These are phyloP conservation scores for Paecilomyces formosus DNA, from an alignment of 2,329 filamentous ascomycete species.

Conservation along the genomic window DNA sequence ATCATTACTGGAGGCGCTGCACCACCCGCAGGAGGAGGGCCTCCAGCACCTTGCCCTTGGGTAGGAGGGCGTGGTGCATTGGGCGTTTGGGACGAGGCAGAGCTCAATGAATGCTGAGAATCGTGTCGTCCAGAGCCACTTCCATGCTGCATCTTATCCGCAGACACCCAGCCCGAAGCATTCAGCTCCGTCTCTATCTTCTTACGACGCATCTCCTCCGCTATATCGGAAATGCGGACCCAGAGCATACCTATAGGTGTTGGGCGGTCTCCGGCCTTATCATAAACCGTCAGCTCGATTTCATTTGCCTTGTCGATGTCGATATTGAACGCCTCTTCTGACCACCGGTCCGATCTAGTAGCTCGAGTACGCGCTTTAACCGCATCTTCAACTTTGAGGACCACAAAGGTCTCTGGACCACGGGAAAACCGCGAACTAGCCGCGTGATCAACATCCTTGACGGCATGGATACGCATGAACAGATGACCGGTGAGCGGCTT, in stretches of 20 bases:
- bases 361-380: slow-evolving; percentile 81
- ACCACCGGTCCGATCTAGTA: slow-evolving; percentile 82
- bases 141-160: slow-evolving; percentile 78
- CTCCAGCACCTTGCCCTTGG: slow-evolving; percentile 22
- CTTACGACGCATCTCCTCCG: slow-evolving; percentile 94
- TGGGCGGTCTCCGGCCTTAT: slow-evolving; percentile 84
- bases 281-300: slow-evolving; percentile 94
- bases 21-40: slow-evolving; percentile 22
- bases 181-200: slow-evolving; percentile 95
- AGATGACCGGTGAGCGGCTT: slow-evolving; percentile 93
- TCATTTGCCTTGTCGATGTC: slow-evolving; percentile 98
- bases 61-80: slow-evolving; percentile 14
- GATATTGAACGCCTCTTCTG: slow-evolving; percentile 82
- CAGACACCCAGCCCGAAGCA: slow-evolving; percentile 91
- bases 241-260: slow-evolving; percentile 92
- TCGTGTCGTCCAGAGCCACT: slow-evolving; percentile 43
- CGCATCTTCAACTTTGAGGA: slow-evolving; percentile 93
- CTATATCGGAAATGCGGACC: slow-evolving; percentile 94
- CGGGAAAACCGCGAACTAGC: slow-evolving; percentile 74
- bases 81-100: slow-evolving; percentile 18
- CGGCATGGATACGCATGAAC: slow-evolving; percentile 74
- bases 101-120: slow-evolving; percentile 44
- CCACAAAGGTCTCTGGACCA: slow-evolving; percentile 89
- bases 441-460: slow-evolving; percentile 92
- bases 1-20: slow-evolving; percentile 45